These are phyloP conservation scores for Penicillium sp. DNA, from an alignment of 2,329 filamentous ascomycete genomes.

Conservation along the genomic window DNA sequence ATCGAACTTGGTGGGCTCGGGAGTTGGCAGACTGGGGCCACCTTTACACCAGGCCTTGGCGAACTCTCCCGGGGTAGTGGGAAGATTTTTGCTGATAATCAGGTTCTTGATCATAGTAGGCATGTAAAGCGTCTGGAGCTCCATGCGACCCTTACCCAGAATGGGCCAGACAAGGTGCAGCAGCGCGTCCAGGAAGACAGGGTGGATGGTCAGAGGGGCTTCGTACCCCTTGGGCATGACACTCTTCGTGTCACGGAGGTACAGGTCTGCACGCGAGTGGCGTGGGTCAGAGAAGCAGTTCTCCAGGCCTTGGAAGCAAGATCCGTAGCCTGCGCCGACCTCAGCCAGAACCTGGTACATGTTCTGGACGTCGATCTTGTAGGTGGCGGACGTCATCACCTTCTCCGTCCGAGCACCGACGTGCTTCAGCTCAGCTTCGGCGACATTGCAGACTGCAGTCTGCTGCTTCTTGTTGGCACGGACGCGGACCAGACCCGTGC, in stretches of 20 bases:
- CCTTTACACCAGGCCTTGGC: constrained; percentile 22
- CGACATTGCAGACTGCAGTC: constrained; percentile 15
- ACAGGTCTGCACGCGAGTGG: constrained; percentile 30
- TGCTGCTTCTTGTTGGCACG: constrained; percentile 17
- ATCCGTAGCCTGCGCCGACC: constrained; percentile 50
- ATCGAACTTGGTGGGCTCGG: constrained; percentile 21
- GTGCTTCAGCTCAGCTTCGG: constrained; percentile 11
- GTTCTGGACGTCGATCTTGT: constrained; percentile 30
- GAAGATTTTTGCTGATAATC: constrained; percentile 18
- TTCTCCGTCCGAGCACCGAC: constrained; percentile 7
- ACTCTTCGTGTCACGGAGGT: constrained; percentile 43
- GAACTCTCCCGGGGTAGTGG: constrained; percentile 15
- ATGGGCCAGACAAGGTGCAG: constrained; percentile 32
- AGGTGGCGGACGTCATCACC: constrained; percentile 6
- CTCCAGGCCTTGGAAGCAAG: constrained; percentile 50
- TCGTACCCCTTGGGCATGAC: constrained; percentile 48
- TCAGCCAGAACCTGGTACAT: constrained; percentile 49
- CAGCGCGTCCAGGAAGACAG: constrained; percentile 44
- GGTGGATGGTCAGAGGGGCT: constrained; percentile 44
- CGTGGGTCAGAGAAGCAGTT: constrained; percentile 42
- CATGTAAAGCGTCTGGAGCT: constrained; percentile 33
- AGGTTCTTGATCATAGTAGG: constrained; percentile 32
- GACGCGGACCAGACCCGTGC: constrained; percentile 26
- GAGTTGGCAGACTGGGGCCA: constrained; percentile 14
- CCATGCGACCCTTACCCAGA: constrained; percentile 27